These are phyloP conservation scores for Cordyceps pruinosa DNA, from an alignment of 2,329 filamentous ascomycete genomes.

Conservation along the genomic window DNA sequence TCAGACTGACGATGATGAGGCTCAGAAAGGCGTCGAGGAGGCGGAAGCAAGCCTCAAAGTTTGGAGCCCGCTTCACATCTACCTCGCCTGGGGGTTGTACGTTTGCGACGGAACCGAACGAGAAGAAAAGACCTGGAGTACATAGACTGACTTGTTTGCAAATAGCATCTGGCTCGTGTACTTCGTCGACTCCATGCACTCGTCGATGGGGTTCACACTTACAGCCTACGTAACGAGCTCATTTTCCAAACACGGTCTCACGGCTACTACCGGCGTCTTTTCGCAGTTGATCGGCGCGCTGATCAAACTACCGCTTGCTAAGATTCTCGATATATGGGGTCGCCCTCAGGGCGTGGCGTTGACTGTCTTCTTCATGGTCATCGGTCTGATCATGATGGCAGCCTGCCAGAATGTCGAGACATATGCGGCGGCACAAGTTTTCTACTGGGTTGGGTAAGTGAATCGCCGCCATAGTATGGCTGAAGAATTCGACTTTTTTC, in stretches of 20 bases:
- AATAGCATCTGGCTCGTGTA: conserved; percentile 36
- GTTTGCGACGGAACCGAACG: not conserved
- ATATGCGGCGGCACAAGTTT: conserved; percentile 51
- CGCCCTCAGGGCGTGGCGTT: conserved; percentile 51
- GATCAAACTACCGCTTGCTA: conserved; percentile 54
- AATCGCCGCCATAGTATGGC: not conserved
- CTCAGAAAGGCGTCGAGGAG: not conserved
- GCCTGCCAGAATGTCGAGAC: conserved; percentile 35
- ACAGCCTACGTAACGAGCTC: conserved; percentile 36
- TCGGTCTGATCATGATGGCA: conserved; percentile 54
- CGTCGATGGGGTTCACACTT: conserved; percentile 28
- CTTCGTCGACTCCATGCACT: conserved; percentile 23
- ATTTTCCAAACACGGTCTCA: conserved; percentile 41
- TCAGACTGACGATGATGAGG: not conserved
- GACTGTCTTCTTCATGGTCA: conserved; percentile 39
- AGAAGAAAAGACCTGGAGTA: not conserved
- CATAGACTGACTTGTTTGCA: not conserved
- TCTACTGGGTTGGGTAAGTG: conserved; percentile 48
- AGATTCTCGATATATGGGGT: conserved; percentile 56
- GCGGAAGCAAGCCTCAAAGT: not conserved
- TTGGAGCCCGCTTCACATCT: conserved; percentile 1
- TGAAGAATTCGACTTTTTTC: conserved; percentile 22
- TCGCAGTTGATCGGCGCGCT: conserved; percentile 45
- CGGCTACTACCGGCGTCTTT: conserved; percentile 43
- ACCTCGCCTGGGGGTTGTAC: conserved; percentile 1